Conservation (phyloP, 2,329 filamentous ascomycete species). For the Ophiostoma triangulosporum region DNA sequence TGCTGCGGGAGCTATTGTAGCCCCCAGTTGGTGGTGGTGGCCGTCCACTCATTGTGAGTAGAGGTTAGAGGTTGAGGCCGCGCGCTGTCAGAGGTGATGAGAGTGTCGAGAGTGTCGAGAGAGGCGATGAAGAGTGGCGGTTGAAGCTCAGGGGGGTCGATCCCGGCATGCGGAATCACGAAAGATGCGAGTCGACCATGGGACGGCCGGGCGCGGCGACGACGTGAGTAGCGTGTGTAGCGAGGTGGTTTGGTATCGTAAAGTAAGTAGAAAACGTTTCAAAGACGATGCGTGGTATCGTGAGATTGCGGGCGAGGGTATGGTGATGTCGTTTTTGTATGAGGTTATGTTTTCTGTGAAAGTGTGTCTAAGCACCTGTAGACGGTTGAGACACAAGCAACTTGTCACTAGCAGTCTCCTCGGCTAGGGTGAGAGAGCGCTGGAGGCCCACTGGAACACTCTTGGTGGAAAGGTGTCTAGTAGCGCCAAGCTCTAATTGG, state of each 20-base stretch:
- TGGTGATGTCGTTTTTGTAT: neutral
- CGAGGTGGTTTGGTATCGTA: neutral
- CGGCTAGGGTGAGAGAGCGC: neutral
- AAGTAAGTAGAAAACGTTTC: neutral
- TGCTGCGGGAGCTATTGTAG: conserved; percentile 33
- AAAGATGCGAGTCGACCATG: conserved; percentile 9
- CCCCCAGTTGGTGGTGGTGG: conserved; percentile 34
- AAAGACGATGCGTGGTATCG: neutral
- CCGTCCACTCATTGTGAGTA: conserved; percentile 41
- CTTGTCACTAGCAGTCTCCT: neutral
- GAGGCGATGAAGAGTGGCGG: conserved; percentile 5
- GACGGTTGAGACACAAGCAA: neutral
- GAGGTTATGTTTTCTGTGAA: conserved; percentile 4
- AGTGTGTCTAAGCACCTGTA: neutral
- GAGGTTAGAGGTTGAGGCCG: neutral
- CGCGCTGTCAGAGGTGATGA: conserved; percentile 12
- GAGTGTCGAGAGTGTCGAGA: conserved; percentile 11
- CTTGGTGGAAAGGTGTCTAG: neutral
- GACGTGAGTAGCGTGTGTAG: neutral
- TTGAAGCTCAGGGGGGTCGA: conserved; percentile 15
- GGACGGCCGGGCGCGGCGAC: conserved; percentile 1
- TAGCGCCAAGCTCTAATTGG: conserved; percentile 1
- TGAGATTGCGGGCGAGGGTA: conserved; percentile 1
- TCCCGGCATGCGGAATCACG: conserved; percentile 22
- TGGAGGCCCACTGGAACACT: neutral